A percentile compares a stretch with the other conserved stretches of the same genome.
Evolutionary conservation across 768 basidiomycete genomes (phyloP).

Genomic region (Tremella yokohamensis): DNA sequence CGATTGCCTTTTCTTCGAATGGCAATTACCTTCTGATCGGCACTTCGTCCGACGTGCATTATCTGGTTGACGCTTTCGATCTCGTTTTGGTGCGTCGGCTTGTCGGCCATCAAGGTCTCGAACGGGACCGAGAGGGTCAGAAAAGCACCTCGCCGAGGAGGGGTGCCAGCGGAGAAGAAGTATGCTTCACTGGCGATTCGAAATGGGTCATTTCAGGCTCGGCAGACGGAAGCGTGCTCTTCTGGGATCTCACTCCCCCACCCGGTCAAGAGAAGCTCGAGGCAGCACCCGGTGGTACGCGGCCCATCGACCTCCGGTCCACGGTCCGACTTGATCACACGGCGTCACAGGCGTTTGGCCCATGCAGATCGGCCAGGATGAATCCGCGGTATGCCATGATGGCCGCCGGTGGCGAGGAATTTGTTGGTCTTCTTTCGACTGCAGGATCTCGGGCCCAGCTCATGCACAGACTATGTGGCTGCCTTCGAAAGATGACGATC

Average conservation of each 20-base stretch:
- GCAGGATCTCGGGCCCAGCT: conserved; percentile 11
- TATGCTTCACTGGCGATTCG: conserved; percentile 90
- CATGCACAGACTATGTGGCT: conserved; percentile 61
- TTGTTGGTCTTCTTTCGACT: conserved; percentile 62
- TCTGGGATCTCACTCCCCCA: conserved; percentile 73
- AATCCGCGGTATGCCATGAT: conserved; percentile 89
- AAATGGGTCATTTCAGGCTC: conserved; percentile 78
- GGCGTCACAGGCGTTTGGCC: conserved; percentile 72
- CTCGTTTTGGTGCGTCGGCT: conserved; percentile 78
- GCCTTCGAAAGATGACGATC: conserved; percentile 56
- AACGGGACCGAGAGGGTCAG: conserved; percentile 59
- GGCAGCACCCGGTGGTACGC: conserved; percentile 56
- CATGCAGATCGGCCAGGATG: conserved; percentile 79
- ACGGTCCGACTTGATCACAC: conserved; percentile 10
- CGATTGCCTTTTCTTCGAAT: conserved; percentile 81
- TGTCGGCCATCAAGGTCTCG: conserved; percentile 77
- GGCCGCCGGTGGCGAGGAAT: conserved; percentile 55
- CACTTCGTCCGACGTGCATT: conserved; percentile 88
- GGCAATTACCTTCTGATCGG: conserved; percentile 87
- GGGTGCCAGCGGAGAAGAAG: conserved; percentile 88
- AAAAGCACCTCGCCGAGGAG: conserved; percentile 60
- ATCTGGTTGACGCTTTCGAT: conserved; percentile 85
- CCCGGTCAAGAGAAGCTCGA: conserved; percentile 25
- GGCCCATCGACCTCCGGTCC: conserved; percentile 40
- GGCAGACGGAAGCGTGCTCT: conserved; percentile 68